phyloP scores from a whole-genome alignment of 768 basidiomycete genomes.

The Tulasnella sp. region DNA sequence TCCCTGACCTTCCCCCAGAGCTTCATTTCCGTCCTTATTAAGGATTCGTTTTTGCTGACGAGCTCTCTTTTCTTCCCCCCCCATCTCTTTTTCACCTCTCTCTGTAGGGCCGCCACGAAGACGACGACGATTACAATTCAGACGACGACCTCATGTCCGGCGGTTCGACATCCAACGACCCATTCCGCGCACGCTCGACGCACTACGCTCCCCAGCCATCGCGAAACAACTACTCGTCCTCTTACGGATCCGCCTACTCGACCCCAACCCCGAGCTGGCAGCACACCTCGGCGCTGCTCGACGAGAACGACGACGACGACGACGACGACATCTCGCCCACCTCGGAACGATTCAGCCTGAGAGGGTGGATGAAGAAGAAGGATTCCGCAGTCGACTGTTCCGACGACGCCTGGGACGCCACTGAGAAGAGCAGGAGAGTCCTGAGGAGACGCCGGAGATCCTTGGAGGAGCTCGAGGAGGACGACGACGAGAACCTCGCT shows the following conservation, averaged over 20 bases:
- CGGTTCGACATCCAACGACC: neutral
- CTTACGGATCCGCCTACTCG: neutral
- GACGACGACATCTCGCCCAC: neutral
- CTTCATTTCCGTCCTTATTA: slow-evolving; percentile 10
- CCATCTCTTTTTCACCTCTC: neutral
- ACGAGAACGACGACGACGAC: neutral
- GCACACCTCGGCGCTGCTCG: neutral
- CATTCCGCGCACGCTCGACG: neutral
- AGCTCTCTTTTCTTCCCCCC: neutral
- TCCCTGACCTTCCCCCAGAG: slow-evolving; percentile 7
- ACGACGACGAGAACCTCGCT: neutral
- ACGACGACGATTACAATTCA: neutral
- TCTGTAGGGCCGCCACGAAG: neutral
- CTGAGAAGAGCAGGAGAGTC: neutral
- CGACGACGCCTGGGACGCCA: neutral
- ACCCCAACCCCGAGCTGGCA: neutral
- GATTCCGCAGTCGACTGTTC: neutral
- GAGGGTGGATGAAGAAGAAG: neutral
- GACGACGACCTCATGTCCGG: neutral
- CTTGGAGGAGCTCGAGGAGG: neutral
- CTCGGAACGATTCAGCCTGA: neutral
- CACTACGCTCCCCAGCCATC: neutral
- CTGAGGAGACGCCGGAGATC: neutral
- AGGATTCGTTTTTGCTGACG: neutral
- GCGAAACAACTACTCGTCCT: neutral